These are phyloP conservation scores for Aspergillus hiratsukae DNA, from an alignment of 2,329 filamentous ascomycete species.

Conservation along the genomic window DNA sequence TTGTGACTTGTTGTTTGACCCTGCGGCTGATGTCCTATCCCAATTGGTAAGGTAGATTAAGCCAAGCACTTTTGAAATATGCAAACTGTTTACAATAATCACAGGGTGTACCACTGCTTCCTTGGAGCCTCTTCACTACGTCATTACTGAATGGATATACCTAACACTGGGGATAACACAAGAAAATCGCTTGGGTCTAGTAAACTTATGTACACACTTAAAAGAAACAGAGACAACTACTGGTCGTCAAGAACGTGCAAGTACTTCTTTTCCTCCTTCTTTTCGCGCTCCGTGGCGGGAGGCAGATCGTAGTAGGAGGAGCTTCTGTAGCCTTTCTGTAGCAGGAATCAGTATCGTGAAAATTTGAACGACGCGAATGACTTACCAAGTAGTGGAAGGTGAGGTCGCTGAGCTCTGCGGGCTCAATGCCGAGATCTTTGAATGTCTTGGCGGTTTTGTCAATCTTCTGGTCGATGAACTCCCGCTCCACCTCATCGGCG, in stretches of 20 bases:
- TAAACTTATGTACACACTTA: conserved; percentile 38
- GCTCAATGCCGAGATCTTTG: conserved; percentile 85
- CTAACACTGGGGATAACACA: conserved; percentile 16
- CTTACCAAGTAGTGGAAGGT: conserved; percentile 92
- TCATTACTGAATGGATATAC: neutral
- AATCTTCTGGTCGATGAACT: conserved; percentile 90
- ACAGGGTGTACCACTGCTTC: neutral
- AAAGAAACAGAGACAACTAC: conserved; percentile 46
- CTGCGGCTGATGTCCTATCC: neutral
- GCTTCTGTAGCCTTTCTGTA: conserved; percentile 83
- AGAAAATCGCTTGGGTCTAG: conserved; percentile 35
- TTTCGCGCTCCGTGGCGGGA: conserved; percentile 91
- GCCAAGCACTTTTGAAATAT: neutral
- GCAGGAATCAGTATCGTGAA: conserved; percentile 12
- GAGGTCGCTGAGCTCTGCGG: conserved; percentile 76
- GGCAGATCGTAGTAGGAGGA: conserved; percentile 87
- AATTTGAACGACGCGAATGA: conserved; percentile 9
- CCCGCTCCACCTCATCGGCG: conserved; percentile 80
- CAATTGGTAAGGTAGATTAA: neutral
- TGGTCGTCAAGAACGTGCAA: conserved; percentile 88
- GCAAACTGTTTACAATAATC: neutral
- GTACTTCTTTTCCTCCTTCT: conserved; percentile 92
- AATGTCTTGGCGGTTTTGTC: conserved; percentile 92
- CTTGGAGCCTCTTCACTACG: neutral
- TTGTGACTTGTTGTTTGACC: neutral